Base-by-base conservation (phyloP, 345 rosid species). In the Camelina hispida region DNA sequence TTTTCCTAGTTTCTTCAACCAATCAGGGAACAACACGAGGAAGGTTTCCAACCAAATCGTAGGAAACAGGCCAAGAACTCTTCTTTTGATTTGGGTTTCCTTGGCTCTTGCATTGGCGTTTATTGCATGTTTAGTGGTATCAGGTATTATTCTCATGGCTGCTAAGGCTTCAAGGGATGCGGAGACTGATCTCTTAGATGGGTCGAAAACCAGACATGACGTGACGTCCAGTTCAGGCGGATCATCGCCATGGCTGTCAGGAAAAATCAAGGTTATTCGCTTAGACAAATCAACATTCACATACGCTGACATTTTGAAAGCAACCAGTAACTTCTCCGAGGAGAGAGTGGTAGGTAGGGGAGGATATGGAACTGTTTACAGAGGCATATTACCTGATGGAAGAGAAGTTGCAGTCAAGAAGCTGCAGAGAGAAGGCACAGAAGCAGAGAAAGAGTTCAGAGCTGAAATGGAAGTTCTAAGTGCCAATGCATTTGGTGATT, bases 391-490 rank as follows among this genome's bases (percentile, higher is more conserved):
- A 50, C 95, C 95, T 3, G 94, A 89, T 43, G 97, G 97, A 17
- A 85, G 93, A 80, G 84, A 88, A 74, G 93, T 94, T 30, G 98
- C 98, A 30, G 91, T 94, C 16, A 94, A 94, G 84, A 90, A 88
- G 85, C 90, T 88, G 10, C 97, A 87, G 62, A 85, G 92, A 42
- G 87, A 90, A 84, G 98, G 96, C 66, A 73, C 63, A 1, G 96
- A 94, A 58, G 98, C 97, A 1, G 98, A 94, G 79, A 90, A 72
- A 66, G 98, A 91, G 63, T 91, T 94, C 74, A 84, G 82, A 62
- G 86, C 97, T 7, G 98, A 94, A 74, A 94, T 94, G 98, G 98
- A 91, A 77, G 95, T 91, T n/a, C 71, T 91, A 13, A 78, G 87
- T 37, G 92, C 93, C 30, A 86, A 87, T 30, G 85, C 89, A 70